Evolutionary conservation across 148 eudicot genomes (phyloP).

Genomic region (Vaccinium darrowii): DNA sequence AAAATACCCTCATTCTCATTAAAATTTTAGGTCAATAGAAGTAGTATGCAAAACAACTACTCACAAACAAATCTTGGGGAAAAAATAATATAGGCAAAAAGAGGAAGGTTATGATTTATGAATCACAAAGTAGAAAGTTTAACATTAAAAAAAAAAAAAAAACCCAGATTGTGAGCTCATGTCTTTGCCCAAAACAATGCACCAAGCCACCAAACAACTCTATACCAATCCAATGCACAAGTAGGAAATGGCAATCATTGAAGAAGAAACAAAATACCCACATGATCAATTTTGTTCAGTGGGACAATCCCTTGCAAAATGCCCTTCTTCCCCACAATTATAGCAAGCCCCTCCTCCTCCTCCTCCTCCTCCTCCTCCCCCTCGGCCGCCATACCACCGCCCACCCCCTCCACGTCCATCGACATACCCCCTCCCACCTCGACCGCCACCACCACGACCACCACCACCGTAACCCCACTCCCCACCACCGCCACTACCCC

Average conservation of each 20-base stretch:
- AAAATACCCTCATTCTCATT: neutral
- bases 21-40: neutral
- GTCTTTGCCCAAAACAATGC: slow-evolving; percentile 4
- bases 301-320: slow-evolving; percentile 60
- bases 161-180: neutral
- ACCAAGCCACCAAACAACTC: neutral
- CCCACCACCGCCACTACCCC: slow-evolving; percentile 17
- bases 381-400: slow-evolving; percentile 21
- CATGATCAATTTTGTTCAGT: slow-evolving; percentile 25
- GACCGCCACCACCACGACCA: neutral
- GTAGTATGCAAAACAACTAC: slow-evolving; percentile 1
- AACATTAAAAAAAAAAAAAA: neutral
- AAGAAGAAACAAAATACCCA: neutral
- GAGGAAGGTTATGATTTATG: neutral
- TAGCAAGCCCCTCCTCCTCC: slow-evolving; percentile 36
- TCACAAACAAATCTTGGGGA: neutral
- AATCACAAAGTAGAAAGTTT: neutral
- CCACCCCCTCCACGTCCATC: slow-evolving; percentile 21
- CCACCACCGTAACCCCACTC: neutral
- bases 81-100: neutral
- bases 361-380: slow-evolving; percentile 28
- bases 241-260: neutral
- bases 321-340: slow-evolving; percentile 59
- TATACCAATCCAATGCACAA: slow-evolving; percentile 9
- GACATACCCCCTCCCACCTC: slow-evolving; percentile 18